Evolutionary conservation across 2,329 filamentous ascomycete genomes (phyloP).

Genomic region (Pseudonectria foliicola): DNA sequence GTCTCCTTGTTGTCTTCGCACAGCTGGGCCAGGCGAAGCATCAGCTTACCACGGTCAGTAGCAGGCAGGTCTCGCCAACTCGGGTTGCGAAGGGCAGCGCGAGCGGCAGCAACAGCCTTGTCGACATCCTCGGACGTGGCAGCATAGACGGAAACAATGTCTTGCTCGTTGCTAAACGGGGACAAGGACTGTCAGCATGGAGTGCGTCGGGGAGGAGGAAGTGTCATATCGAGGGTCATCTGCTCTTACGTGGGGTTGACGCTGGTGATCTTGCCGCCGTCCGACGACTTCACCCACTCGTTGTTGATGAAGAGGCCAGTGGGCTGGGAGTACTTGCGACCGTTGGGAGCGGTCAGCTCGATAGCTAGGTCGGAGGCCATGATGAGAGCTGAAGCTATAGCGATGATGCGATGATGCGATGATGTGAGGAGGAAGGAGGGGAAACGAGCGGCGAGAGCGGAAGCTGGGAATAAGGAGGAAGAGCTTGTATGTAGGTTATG

Average conservation of each 20-base stretch:
- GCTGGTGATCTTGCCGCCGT: constrained; percentile 47
- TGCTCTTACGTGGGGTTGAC: constrained; percentile 48
- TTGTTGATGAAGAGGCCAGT: constrained; percentile 73
- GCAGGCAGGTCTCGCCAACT: constrained; percentile 62
- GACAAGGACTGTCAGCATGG: too few relatives aligned
- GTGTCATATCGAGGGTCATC: too few relatives aligned
- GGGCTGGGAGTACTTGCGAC: constrained; percentile 58
- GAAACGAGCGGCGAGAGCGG: too few relatives aligned
- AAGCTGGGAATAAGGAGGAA: too few relatives aligned
- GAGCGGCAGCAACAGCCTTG: constrained; percentile 38
- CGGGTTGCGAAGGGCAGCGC: constrained; percentile 59
- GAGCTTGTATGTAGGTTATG: too few relatives aligned
- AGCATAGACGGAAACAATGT: constrained; percentile 27
- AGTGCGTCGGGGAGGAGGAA: too few relatives aligned
- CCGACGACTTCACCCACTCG: constrained; percentile 58
- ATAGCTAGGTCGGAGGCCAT: constrained; percentile 16
- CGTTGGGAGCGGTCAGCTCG: constrained; percentile 44
- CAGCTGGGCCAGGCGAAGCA: constrained; percentile 65
- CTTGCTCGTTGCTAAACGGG: constrained; percentile 22
- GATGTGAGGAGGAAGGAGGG: background rate
- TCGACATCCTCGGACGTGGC: constrained; percentile 26
- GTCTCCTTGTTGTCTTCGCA: constrained; percentile 54
- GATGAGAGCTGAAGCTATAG: background rate
- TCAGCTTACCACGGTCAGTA: constrained; percentile 59
- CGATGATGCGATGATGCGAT: background rate